phyloP scores from a whole-genome alignment of 2,329 filamentous ascomycete genomes.

The Diaporthe destruens region DNA sequence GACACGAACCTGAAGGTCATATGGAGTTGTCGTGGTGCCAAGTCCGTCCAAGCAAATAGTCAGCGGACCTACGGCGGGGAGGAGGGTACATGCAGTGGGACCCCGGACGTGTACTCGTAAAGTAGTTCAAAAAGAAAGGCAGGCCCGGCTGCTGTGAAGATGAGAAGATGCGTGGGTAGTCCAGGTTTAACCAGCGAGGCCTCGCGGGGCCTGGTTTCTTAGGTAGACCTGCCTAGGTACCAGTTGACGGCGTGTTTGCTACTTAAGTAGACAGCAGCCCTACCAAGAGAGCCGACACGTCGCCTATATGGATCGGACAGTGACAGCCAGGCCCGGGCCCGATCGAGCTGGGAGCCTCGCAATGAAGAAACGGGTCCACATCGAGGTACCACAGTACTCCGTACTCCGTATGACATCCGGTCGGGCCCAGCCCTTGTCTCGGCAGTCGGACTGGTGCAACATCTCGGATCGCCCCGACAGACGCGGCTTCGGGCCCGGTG shows the following conservation, averaged over 20 bases:
- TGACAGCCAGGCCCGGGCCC: too few relatives aligned
- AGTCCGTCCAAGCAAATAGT: background rate
- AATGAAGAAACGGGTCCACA: slow-evolving; percentile 2
- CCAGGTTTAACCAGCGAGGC: background rate
- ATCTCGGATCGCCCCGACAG: slow-evolving; percentile 14
- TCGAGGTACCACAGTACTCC: background rate
- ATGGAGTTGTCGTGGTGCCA: background rate
- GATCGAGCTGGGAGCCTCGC: background rate
- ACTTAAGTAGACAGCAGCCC: background rate
- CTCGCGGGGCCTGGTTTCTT: background rate
- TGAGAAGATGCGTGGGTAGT: background rate
- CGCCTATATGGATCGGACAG: background rate
- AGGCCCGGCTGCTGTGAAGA: background rate
- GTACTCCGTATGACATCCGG: too few relatives aligned
- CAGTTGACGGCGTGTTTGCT: too few relatives aligned
- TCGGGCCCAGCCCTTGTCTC: slow-evolving; percentile 5
- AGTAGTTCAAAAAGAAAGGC: background rate
- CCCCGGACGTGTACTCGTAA: background rate
- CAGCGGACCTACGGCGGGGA: background rate
- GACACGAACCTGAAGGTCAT: background rate
- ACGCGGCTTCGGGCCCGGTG: background rate
- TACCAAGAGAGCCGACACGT: background rate
- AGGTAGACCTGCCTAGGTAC: background rate
- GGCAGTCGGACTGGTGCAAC: slow-evolving; percentile 17
- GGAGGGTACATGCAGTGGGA: background rate